Evolutionary conservation across 345 rosid genomes (phyloP).

Genomic region (Mercurialis annua): DNA sequence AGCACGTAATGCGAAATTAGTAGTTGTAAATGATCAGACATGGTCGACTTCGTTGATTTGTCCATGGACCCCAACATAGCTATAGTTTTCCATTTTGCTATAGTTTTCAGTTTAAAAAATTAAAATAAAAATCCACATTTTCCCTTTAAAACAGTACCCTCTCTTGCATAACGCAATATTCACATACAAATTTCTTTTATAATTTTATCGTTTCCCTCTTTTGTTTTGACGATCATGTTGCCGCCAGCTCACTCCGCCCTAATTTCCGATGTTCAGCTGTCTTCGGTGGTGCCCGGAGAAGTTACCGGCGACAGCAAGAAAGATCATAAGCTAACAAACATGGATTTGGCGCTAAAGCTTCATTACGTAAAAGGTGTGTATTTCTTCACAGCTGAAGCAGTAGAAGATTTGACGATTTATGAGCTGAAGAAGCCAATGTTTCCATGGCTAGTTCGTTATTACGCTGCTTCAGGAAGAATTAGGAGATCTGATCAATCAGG

Average conservation of each 20-base stretch:
- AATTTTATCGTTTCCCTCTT: background rate
- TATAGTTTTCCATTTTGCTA: too few relatives aligned
- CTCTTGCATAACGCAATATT: too few relatives aligned
- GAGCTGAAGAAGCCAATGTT: conserved; percentile 51
- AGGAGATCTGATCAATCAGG: conserved; percentile 42
- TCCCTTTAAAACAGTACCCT: too few relatives aligned
- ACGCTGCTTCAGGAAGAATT: conserved; percentile 50
- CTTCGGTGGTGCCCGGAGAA: conserved; percentile 60
- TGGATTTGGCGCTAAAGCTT: conserved; percentile 75
- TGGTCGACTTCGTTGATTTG: too few relatives aligned
- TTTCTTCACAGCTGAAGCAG: conserved; percentile 42
- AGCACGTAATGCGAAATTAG: too few relatives aligned
- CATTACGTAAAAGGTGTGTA: conserved; percentile 66
- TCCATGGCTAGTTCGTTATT: conserved; percentile 34
- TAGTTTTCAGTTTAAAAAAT: too few relatives aligned
- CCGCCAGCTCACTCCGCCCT: conserved; percentile 14
- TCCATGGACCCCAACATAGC: too few relatives aligned
- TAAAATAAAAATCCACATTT: too few relatives aligned
- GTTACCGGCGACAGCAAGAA: conserved; percentile 40
- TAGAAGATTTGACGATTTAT: conserved; percentile 29
- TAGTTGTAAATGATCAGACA: too few relatives aligned
- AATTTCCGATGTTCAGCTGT: conserved; percentile 39
- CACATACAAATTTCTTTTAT: too few relatives aligned
- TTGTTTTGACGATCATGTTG: background rate
- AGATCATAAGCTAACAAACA: conserved; percentile 38